A percentile compares a stretch with the other conserved stretches of the same genome.
Evolutionary conservation across 495 filamentous ascomycete genomes (phyloP).

Genomic region (Aspergillus egyptiacus): DNA sequence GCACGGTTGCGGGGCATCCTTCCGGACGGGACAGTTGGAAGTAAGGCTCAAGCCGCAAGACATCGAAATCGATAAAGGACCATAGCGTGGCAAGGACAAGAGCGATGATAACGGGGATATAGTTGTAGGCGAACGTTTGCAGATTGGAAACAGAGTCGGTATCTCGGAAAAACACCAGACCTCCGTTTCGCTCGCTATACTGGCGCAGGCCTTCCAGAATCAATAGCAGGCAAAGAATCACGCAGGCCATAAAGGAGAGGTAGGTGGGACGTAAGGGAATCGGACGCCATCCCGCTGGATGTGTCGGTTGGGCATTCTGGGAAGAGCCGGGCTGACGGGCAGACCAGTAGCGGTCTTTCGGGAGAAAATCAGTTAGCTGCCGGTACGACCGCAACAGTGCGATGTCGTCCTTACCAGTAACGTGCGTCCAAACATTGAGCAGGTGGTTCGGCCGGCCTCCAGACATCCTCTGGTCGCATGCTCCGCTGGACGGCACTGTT

Average conservation of each 20-base stretch:
- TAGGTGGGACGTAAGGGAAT: slow-evolving; percentile 32
- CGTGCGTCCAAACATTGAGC: slow-evolving; percentile 10
- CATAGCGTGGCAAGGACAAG: slow-evolving; percentile 33
- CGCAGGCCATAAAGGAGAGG: slow-evolving; percentile 20
- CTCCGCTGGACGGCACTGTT: slow-evolving; percentile 9
- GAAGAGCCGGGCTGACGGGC: slow-evolving; percentile 5
- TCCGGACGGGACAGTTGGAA: slow-evolving; percentile 35
- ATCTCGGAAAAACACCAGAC: slow-evolving; percentile 29
- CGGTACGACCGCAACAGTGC: not conserved
- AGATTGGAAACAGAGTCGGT: slow-evolving; percentile 30
- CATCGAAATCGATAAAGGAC: slow-evolving; percentile 40
- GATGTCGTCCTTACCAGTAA: slow-evolving; percentile 5
- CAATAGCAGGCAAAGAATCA: slow-evolving; percentile 27
- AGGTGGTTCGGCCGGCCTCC: slow-evolving; percentile 10
- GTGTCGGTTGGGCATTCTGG: slow-evolving; percentile 12
- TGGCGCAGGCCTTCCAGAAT: slow-evolving; percentile 30
- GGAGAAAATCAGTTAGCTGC: not conserved
- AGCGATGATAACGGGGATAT: slow-evolving; percentile 34
- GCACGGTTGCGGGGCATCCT: slow-evolving; percentile 30
- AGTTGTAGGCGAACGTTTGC: slow-evolving; percentile 37
- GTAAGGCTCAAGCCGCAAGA: slow-evolving; percentile 38
- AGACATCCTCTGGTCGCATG: slow-evolving; percentile 19
- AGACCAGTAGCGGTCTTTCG: slow-evolving; percentile 5
- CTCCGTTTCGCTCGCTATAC: slow-evolving; percentile 29
- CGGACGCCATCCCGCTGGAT: slow-evolving; percentile 30